A percentile compares a stretch with the other conserved stretches of the same genome.
phyloP scores from a whole-genome alignment of 441 rosid species.

The Populus trichocarpa region DNA sequence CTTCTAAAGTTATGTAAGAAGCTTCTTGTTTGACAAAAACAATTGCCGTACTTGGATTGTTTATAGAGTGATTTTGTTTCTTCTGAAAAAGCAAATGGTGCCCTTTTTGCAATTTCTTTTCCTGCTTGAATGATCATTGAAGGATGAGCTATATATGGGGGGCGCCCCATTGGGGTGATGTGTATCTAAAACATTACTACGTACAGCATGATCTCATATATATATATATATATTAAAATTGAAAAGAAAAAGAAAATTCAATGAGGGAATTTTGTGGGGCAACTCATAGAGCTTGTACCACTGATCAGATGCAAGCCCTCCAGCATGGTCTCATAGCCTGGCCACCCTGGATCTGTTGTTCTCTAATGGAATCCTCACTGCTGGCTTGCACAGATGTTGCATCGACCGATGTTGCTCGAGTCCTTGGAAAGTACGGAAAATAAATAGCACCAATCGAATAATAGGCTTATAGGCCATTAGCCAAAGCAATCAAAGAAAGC shows the following conservation, averaged over 20 bases:
- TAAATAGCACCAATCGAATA: background rate
- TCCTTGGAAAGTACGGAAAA: background rate
- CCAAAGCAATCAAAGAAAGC: too few species aligned
- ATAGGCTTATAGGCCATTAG: background rate
- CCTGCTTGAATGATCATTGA: background rate
- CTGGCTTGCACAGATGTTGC: background rate
- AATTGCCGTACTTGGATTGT: background rate
- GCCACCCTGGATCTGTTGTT: background rate
- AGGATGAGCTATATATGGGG: too few species aligned
- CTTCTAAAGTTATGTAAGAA: slow-evolving; percentile 18
- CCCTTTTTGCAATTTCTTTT: background rate
- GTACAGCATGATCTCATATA: too few species aligned
- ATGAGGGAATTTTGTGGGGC: too few species aligned
- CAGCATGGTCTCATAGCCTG: background rate
- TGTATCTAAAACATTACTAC: too few species aligned
- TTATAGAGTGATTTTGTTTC: slow-evolving; percentile 19
- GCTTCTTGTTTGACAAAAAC: slow-evolving; percentile 11
- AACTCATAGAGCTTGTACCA: too few species aligned
- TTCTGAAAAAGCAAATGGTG: slow-evolving; percentile 14
- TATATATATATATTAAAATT: too few species aligned
- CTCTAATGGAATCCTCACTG: background rate
- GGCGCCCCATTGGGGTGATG: too few species aligned
- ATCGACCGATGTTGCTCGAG: background rate
- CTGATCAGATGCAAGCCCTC: too few species aligned
- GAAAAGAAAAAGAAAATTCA: too few species aligned